These are phyloP conservation scores for Acanthamoeba rhysodes DNA, from an alignment of 208 protist genomes.

Conservation along the genomic window DNA sequence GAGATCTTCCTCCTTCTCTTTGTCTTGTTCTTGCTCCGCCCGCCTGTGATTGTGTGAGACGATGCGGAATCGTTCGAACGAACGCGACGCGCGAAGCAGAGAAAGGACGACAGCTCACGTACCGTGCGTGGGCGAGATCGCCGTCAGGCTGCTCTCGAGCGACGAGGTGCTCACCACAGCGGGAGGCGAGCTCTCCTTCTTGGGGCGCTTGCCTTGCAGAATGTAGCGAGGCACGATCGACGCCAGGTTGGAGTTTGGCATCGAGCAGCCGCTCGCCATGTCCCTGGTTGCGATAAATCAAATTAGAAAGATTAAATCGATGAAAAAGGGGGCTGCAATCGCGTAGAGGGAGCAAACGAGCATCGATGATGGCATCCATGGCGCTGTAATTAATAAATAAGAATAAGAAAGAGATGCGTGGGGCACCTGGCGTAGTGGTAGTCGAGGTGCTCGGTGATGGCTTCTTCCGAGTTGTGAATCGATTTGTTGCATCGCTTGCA, in stretches of 20 bases:
- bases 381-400: not conserved
- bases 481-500: slow-evolving; percentile 67
- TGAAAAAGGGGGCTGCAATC: not conserved
- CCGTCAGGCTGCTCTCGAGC: slow-evolving; percentile 12
- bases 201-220: slow-evolving; percentile 37
- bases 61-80: not conserved
- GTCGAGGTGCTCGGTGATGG: slow-evolving; percentile 59
- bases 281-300: not conserved
- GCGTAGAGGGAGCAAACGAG: not conserved
- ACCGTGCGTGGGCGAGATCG: not conserved
- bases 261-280: slow-evolving; percentile 53
- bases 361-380: not conserved
- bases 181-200: slow-evolving; percentile 42
- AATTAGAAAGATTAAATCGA: not conserved
- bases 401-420: not conserved
- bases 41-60: not conserved
- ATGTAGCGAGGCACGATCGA: slow-evolving; percentile 73
- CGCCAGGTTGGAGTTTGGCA: not conserved
- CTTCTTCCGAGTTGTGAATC: slow-evolving; percentile 45
- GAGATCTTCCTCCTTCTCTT: slow-evolving; percentile 66
- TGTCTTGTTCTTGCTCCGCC: slow-evolving; percentile 37
- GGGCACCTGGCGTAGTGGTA: slow-evolving; percentile 53
- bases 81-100: not conserved
- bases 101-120: not conserved
- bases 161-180: slow-evolving; percentile 1